Percentiles rank a stretch among this genome's conserved stretches.
These are phyloP conservation scores for Tagetes erecta DNA, from an alignment of 129 eudicot genomes.

Conservation along the genomic window DNA sequence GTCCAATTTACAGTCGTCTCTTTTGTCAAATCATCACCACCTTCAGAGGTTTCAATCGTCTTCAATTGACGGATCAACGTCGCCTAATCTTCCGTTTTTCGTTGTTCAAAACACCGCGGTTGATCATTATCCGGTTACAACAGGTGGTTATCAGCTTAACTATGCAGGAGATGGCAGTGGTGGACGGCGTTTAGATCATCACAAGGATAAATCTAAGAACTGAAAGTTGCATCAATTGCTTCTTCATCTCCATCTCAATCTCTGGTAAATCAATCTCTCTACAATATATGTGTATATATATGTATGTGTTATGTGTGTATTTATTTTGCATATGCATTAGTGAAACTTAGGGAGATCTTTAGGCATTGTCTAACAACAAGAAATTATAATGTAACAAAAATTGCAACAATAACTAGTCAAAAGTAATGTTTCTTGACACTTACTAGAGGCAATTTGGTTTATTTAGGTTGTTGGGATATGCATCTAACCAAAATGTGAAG, in stretches of 20 bases:
- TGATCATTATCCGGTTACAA: constrained; percentile 43
- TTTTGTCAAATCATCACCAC: constrained; percentile 45
- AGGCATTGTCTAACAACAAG: constrained; percentile 20
- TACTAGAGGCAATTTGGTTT: not conserved
- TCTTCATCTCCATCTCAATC: constrained; percentile 27
- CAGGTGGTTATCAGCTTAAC: constrained; percentile 59
- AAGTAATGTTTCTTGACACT: not conserved
- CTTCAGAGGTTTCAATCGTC: constrained; percentile 55
- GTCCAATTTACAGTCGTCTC: constrained; percentile 71
- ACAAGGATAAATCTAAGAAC: constrained; percentile 62
- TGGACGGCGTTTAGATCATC: constrained; percentile 51
- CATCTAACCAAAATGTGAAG: not conserved
- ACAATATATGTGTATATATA: not conserved
- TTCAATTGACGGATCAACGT: constrained; percentile 50
- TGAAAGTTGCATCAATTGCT: constrained; percentile 31
- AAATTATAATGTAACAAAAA: constrained; percentile 14
- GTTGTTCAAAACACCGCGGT: constrained; percentile 45
- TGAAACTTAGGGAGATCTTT: constrained; percentile 5
- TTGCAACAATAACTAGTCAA: constrained; percentile 5
- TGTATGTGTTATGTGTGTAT: too few relatives aligned
- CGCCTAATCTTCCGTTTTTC: constrained; percentile 51
- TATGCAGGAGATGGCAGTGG: constrained; percentile 62
- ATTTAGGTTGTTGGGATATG: not conserved
- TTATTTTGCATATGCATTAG: too few relatives aligned
- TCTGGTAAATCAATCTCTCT: constrained; percentile 34